These are phyloP conservation scores for Pyropia haitanensis DNA, from an alignment of 23 red algal genomes.

Conservation along the genomic window DNA sequence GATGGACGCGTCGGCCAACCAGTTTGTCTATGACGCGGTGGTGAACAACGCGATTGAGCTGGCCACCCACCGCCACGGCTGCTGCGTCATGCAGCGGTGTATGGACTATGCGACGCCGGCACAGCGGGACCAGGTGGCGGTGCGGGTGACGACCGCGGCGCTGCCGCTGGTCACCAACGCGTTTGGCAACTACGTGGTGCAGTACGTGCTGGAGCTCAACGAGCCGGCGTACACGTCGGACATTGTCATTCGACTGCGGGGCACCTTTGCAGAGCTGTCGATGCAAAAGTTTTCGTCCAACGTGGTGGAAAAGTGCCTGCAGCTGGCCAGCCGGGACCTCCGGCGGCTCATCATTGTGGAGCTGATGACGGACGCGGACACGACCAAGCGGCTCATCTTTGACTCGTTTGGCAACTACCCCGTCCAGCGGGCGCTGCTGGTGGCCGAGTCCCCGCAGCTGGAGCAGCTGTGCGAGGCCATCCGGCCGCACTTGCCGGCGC, in stretches of 20 bases:
- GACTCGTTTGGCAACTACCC: constrained; percentile 97
- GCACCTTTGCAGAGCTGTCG: constrained; percentile 69
- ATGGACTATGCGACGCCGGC: constrained; percentile 79
- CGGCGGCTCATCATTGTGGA: constrained; percentile 72
- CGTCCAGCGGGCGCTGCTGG: constrained; percentile 75
- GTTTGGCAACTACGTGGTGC: constrained; percentile 96
- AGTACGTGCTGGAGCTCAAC: constrained; percentile 88
- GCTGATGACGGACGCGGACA: constrained; percentile 58
- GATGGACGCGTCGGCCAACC: constrained; percentile 62
- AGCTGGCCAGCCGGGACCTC: constrained; percentile 33
- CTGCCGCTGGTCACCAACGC: constrained; percentile 76
- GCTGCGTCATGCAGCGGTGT: constrained; percentile 98
- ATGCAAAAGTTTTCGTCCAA: constrained; percentile 97
- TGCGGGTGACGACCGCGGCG: constrained; percentile 55
- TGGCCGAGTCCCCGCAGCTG: constrained; percentile 73
- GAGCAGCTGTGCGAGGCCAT: constrained; percentile 91
- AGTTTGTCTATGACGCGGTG: constrained; percentile 89
- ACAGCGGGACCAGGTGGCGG: constrained; percentile 65
- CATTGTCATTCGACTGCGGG: constrained; percentile 28
- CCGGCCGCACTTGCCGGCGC: constrained; percentile 73
- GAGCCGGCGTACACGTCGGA: constrained; percentile 55
- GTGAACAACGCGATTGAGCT: constrained; percentile 71
- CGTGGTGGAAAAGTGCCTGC: constrained; percentile 95
- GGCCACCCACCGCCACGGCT: constrained; percentile 93
- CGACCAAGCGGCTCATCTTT: constrained; percentile 54